Base-by-base conservation (phyloP, 1,284 basidiomycete species). In the Naganishia sp. region DNA sequence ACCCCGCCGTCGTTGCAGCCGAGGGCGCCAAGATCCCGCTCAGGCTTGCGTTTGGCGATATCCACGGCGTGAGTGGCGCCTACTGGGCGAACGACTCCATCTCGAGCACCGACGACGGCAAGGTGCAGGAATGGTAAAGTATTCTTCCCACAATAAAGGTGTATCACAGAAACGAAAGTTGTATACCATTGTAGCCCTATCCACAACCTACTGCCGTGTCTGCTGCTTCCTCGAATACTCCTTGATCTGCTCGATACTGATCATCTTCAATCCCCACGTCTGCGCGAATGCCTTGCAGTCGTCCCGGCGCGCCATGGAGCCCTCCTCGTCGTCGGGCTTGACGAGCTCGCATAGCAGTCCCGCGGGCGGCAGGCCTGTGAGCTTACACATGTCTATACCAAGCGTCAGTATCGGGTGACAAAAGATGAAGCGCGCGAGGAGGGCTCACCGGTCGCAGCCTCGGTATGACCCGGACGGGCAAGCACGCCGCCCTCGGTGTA, bases 321-420 rank as follows among this genome's bases (percentile, higher is more conserved):
- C 96, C 71, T 85, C 79, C n/a, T 85, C 85, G 67, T 84, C 82
- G 73, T 94, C 87, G 58, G 97, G 93, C 73, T 97, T 94, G 43
- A 99, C 94, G 39, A 99, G 83, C 79, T 99, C 96, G 76, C 96
- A 99, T 39, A 99, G 84, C 3, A 98, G 83, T 2, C 93, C 96
- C 0, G 88, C 94, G 1, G 84, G 82, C 10, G 90, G 87, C 51
- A 92, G 85, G 23, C 85, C 85, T 1, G 93, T 88, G 54, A 96
- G 83, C 61, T 82, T 81, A 79, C 94, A 97, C 11, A 99, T 82
- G 73, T 99, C 95, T 84, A 72, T 4, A 28, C 6, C 21, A 11
- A 1, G 25, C 9, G 47, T 28, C 23, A 41, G 23, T 6, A 28
- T 9, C 25, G 53, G 49, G 11, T 31, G 13, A 13, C 46, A 11